Evolutionary conservation across 805 yeast species (phyloP).

Genomic region (Sugiyamaella smithiae): DNA sequence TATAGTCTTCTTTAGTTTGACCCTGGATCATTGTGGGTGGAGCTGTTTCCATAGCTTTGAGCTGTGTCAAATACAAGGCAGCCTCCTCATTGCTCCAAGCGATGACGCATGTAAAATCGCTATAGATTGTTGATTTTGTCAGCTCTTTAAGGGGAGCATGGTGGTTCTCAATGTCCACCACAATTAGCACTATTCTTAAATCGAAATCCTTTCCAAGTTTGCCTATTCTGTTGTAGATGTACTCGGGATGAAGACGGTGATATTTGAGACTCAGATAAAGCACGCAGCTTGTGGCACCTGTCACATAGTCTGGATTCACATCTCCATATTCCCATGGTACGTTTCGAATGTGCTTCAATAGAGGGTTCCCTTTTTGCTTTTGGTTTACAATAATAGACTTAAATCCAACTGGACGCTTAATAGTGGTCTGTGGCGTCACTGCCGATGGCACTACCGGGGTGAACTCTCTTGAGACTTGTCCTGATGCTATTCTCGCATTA

Average conservation of each 20-base stretch:
- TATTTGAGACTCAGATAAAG: slow-evolving; percentile 37
- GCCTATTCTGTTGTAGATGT: slow-evolving; percentile 37
- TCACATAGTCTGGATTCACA: slow-evolving; percentile 38
- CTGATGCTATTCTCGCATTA: neutral
- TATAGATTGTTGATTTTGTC: slow-evolving; percentile 32
- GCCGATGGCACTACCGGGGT: neutral
- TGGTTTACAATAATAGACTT: slow-evolving; percentile 18
- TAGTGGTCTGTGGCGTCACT: neutral
- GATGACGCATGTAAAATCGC: slow-evolving; percentile 35
- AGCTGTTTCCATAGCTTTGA: slow-evolving; percentile 32
- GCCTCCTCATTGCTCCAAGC: slow-evolving; percentile 40
- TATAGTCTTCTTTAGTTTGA: slow-evolving; percentile 29
- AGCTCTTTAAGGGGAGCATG: slow-evolving; percentile 34
- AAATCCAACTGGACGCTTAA: slow-evolving; percentile 14
- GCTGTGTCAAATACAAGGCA: slow-evolving; percentile 35
- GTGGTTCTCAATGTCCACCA: slow-evolving; percentile 40
- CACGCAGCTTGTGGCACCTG: slow-evolving; percentile 35
- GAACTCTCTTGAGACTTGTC: neutral
- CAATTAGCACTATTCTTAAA: slow-evolving; percentile 33
- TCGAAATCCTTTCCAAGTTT: slow-evolving; percentile 32
- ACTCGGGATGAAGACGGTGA: slow-evolving; percentile 41
- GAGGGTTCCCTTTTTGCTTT: slow-evolving; percentile 32
- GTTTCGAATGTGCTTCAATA: slow-evolving; percentile 26
- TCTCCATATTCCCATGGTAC: slow-evolving; percentile 24
- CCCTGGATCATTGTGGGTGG: slow-evolving; percentile 35